phyloP scores from a whole-genome alignment of 2,329 filamentous ascomycete species.

The Talaromyces sp. region DNA sequence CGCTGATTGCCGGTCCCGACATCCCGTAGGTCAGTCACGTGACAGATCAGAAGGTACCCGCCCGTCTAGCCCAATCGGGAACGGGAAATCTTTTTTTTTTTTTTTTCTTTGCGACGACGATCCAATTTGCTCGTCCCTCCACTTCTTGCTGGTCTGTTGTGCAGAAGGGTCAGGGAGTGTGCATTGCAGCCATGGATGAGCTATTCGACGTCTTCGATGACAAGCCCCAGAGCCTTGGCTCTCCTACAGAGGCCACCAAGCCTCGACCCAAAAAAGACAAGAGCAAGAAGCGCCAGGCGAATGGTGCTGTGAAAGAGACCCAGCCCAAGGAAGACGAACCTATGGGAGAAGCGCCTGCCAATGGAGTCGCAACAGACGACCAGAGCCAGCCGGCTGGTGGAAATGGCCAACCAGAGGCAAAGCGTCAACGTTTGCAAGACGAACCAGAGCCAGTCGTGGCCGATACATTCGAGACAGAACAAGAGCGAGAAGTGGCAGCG shows the following conservation, averaged over 20 bases:
- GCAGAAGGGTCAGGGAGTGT: not conserved
- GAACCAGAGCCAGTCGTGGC: slow-evolving; percentile 78
- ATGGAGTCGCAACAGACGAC: slow-evolving; percentile 11
- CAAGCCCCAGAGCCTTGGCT: slow-evolving; percentile 44
- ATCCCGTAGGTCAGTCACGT: slow-evolving; percentile 10
- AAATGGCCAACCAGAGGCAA: slow-evolving; percentile 38
- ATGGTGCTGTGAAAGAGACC: slow-evolving; percentile 64
- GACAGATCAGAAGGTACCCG: slow-evolving; percentile 15
- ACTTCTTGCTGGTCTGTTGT: slow-evolving; percentile 4
- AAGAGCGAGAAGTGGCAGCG: slow-evolving; percentile 82
- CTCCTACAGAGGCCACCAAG: slow-evolving; percentile 26
- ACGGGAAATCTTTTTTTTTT: slow-evolving; percentile 23
- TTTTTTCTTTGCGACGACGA: not conserved
- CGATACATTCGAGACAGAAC: slow-evolving; percentile 90
- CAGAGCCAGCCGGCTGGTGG: slow-evolving; percentile 16
- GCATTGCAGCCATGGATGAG: slow-evolving; percentile 58
- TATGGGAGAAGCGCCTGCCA: slow-evolving; percentile 17
- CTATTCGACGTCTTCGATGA: slow-evolving; percentile 80
- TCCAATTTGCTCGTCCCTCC: not conserved
- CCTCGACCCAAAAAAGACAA: slow-evolving; percentile 49
- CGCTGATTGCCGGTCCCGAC: slow-evolving; percentile 1
- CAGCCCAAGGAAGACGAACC: slow-evolving; percentile 26
- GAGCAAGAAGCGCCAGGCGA: slow-evolving; percentile 81
- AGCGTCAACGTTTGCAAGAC: slow-evolving; percentile 47
- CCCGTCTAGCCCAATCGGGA: slow-evolving; percentile 18